Evolutionary conservation across 768 basidiomycete genomes (phyloP).

Genomic region (Amanita brunnescens): DNA sequence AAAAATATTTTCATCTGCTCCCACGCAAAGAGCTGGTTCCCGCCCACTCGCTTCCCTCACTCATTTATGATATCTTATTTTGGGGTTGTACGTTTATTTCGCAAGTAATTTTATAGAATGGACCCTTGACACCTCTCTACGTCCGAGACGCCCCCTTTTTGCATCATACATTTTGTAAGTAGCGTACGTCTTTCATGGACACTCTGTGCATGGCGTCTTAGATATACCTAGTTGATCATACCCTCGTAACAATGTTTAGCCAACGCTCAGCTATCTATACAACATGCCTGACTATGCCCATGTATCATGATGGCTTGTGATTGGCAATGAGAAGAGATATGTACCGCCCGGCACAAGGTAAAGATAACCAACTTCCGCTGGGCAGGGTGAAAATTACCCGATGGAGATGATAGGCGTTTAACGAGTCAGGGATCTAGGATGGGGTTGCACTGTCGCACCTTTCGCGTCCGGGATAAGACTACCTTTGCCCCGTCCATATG

Average conservation of each 20-base stretch:
- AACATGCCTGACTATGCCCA: neutral
- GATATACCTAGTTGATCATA: neutral
- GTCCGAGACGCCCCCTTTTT: neutral
- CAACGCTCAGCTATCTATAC: neutral
- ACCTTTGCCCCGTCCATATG: too few relatives aligned
- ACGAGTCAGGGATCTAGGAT: neutral
- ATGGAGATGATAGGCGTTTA: conserved; percentile 3
- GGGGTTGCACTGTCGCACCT: neutral
- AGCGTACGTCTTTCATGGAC: neutral
- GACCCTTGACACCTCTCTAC: neutral
- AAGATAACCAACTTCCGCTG: neutral
- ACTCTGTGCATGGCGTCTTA: neutral
- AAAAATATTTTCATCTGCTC: neutral
- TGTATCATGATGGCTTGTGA: neutral
- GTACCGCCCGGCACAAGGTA: neutral
- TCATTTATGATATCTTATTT: conserved; percentile 1
- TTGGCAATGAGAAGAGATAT: neutral
- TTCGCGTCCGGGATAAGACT: too few relatives aligned
- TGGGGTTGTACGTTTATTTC: conserved; percentile 3
- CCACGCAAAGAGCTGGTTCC: conserved; percentile 1
- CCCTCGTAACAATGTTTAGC: neutral
- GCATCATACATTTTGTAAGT: neutral
- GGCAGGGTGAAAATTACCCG: neutral
- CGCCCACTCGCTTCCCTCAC: neutral
- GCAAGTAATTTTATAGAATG: conserved; percentile 3